Percentiles rank a stretch among this genome's conserved stretches.
Conservation (phyloP, 768 basidiomycete species). For the Lepiota subincarnata region DNA sequence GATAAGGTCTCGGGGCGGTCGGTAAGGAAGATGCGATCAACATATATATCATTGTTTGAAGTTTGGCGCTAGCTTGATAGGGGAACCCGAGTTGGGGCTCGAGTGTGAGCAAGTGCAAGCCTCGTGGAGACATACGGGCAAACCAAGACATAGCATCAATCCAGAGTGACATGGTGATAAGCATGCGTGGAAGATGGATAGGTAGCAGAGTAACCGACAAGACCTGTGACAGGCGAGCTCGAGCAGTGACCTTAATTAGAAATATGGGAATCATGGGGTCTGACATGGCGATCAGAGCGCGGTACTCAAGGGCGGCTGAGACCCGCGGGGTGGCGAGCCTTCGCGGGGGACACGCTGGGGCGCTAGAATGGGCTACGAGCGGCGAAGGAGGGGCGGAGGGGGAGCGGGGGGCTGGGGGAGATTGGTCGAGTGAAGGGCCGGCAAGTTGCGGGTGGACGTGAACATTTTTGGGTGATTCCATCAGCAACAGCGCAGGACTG, state of each 20-base stretch:
- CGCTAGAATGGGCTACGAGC: neutral
- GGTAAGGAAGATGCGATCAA: too few relatives aligned
- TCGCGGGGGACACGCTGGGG: neutral
- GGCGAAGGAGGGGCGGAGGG: neutral
- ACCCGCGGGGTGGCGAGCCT: neutral
- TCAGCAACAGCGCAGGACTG: conserved; percentile 12
- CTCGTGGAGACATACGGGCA: neutral
- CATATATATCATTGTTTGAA: too few relatives aligned
- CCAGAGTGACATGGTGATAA: conserved; percentile 2
- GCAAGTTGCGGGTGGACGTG: conserved; percentile 17
- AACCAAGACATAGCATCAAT: neutral
- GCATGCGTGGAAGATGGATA: neutral
- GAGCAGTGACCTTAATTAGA: neutral
- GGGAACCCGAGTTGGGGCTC: too few relatives aligned
- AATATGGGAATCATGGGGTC: neutral
- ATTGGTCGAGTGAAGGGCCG: conserved; percentile 6
- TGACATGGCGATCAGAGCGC: neutral
- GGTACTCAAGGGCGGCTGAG: neutral
- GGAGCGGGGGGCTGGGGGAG: neutral
- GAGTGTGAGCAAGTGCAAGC: too few relatives aligned
- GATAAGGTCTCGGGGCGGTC: too few relatives aligned
- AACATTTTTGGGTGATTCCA: conserved; percentile 16
- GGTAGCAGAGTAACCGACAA: neutral
- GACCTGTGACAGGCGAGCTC: neutral
- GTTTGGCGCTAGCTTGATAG: too few relatives aligned